These are phyloP conservation scores for Amauroascus niger DNA, from an alignment of 2,329 filamentous ascomycete genomes.

Conservation along the genomic window DNA sequence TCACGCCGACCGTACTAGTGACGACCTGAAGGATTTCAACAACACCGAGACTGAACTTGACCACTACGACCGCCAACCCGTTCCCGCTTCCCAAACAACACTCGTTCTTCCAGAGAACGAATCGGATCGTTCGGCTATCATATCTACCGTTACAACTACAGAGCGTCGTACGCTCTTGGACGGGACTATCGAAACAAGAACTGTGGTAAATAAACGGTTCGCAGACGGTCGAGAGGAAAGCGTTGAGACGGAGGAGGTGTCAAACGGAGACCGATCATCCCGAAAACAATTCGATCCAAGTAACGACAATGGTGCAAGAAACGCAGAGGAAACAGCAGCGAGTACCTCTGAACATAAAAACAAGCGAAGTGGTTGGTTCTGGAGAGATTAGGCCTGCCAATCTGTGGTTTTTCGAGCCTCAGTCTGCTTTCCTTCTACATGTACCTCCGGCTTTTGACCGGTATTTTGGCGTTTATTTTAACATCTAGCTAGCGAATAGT, in stretches of 20 bases:
- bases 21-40: not conserved
- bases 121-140: constrained; percentile 24
- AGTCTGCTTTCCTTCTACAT: not conserved
- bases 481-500: too few relatives aligned
- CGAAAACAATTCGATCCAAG: not conserved
- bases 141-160: constrained; percentile 50
- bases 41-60: constrained; percentile 9
- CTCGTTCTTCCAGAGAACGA: not conserved
- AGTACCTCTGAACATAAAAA: not conserved
- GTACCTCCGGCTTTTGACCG: too few relatives aligned
- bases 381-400: constrained; percentile 24
- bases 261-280: constrained; percentile 1
- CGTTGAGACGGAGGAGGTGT: constrained; percentile 37
- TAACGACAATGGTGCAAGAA: not conserved
- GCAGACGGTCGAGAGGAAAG: constrained; percentile 52
- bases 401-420: not conserved
- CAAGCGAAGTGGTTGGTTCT: constrained; percentile 29
- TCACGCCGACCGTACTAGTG: constrained; percentile 16
- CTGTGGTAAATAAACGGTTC: constrained; percentile 49
- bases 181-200: constrained; percentile 49
- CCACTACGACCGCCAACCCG: constrained; percentile 8
- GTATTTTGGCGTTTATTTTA: too few relatives aligned
- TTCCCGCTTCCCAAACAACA: not conserved
- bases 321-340: not conserved
- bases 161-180: constrained; percentile 47